Conservation (phyloP, 1,284 basidiomycete species). For the Tilletia caries region DNA sequence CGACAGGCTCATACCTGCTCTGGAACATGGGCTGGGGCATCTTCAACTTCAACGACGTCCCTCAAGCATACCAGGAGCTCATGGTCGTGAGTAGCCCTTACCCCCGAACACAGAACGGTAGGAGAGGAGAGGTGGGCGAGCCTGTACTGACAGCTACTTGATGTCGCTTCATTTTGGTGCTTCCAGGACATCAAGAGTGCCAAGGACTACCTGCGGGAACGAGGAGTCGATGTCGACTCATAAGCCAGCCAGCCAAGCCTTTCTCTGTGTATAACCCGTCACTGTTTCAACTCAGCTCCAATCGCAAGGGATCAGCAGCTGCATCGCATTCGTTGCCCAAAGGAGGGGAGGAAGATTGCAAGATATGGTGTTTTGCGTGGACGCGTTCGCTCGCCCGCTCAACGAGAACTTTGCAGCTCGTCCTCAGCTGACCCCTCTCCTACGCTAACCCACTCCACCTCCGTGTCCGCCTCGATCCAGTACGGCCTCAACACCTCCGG, state of each 20-base stretch:
- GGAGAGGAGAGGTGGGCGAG: no score
- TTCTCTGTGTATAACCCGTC: no score
- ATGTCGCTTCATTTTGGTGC: no score
- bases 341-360: no score
- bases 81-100: conserved; percentile 25
- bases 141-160: no score
- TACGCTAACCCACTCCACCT: conserved; percentile 8
- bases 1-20: conserved; percentile 30
- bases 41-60: conserved; percentile 33
- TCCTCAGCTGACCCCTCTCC: no score
- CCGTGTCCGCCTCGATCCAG: conserved; percentile 32
- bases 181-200: conserved; percentile 35
- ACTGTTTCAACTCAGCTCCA: no score
- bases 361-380: no score
- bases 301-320: no score
- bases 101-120: neutral
- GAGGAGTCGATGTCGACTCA: conserved; percentile 31
- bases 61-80: conserved; percentile 31
- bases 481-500: conserved; percentile 36
- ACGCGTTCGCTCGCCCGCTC: conserved; percentile 98
- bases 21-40: conserved; percentile 34
- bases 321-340: no score
- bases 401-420: conserved; percentile 89
- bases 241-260: neutral
- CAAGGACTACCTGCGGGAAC: conserved; percentile 30